Conservation (phyloP, 163 green algal species). For the Scenedesmus sp. region DNA sequence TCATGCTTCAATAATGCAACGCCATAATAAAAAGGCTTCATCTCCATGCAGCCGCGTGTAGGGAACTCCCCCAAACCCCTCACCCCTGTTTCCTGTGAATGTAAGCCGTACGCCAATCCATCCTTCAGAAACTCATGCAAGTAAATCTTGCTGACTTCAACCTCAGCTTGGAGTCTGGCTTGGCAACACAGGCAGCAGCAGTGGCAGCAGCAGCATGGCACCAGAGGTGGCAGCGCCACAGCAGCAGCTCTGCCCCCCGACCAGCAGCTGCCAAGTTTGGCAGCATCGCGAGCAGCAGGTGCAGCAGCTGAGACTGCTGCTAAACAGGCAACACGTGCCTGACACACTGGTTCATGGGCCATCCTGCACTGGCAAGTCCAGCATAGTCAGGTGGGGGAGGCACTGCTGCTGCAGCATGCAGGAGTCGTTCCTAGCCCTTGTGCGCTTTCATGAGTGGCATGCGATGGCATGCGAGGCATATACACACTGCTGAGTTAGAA, state of each 20-base stretch:
- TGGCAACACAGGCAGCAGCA: background rate
- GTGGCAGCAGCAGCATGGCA: background rate
- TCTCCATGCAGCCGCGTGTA: background rate
- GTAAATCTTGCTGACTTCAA: too few species aligned
- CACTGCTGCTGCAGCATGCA: background rate
- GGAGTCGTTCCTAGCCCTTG: background rate
- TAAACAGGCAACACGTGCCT: background rate
- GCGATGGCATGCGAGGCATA: too few species aligned
- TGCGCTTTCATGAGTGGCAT: background rate
- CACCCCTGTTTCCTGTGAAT: background rate
- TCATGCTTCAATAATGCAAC: too few species aligned
- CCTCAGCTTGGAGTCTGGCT: background rate
- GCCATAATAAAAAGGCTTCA: too few species aligned
- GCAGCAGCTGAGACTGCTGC: conserved; percentile 17
- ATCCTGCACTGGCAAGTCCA: conserved; percentile 52
- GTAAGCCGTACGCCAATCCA: background rate
- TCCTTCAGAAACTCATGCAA: background rate
- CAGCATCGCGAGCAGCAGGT: conserved; percentile 42
- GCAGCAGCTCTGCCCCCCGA: background rate
- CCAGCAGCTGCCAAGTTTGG: conserved; percentile 7
- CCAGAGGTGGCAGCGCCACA: background rate
- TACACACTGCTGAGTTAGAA: too few species aligned
- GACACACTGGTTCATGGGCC: conserved; percentile 51
- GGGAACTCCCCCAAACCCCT: background rate
- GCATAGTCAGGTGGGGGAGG: conserved; percentile 36